Evolutionary conservation across 1,139 yeast species (phyloP).

Genomic region (Wickerhamomyces sp.): DNA sequence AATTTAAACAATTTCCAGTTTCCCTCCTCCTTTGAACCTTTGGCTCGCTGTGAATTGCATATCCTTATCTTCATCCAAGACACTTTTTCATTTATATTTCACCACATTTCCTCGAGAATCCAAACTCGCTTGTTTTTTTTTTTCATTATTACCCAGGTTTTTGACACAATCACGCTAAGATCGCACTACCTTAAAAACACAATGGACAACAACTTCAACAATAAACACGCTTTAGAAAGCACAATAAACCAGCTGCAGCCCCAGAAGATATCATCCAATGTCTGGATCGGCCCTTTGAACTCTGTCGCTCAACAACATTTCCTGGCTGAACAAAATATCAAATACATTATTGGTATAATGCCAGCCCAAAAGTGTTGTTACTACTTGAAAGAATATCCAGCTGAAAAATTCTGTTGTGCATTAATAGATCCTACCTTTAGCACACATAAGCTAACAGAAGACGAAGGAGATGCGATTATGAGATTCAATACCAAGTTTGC

Average conservation of each 20-base stretch:
- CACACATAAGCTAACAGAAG: constrained; percentile 22
- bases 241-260: constrained; percentile 27
- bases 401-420: constrained; percentile 18
- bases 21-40: too few species aligned
- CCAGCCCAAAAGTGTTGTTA: constrained; percentile 23
- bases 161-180: constrained; percentile 8
- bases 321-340: constrained; percentile 24
- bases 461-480: constrained; percentile 22
- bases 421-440: constrained; percentile 21
- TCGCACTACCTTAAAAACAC: background rate
- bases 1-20: background rate
- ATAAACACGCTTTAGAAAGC: constrained; percentile 24
- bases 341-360: constrained; percentile 22
- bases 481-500: constrained; percentile 22
- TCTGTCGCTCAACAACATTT: constrained; percentile 28
- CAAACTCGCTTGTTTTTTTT: background rate
- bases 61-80: background rate
- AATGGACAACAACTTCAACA: constrained; percentile 17
- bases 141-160: background rate
- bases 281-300: constrained; percentile 33
- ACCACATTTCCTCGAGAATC: background rate
- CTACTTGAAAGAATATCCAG: constrained; percentile 19
- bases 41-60: background rate
- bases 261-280: constrained; percentile 27
- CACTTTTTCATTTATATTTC: background rate